Percentiles rank a stretch among this genome's conserved stretches.
Conservation (phyloP, 2,329 filamentous ascomycete genomes). For the Fusarium sp. region DNA sequence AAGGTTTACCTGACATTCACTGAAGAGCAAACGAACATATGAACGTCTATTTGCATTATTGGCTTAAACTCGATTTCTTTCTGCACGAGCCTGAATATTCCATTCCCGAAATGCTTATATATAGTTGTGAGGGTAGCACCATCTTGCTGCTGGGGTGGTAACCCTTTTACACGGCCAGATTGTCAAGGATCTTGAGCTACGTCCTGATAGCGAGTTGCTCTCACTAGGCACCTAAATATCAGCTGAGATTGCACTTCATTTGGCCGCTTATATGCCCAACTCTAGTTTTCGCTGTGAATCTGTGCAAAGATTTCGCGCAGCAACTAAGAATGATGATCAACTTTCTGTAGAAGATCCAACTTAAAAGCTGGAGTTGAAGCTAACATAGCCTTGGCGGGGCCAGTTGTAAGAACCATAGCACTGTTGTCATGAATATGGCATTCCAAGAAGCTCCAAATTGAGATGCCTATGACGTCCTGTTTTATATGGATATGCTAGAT, state of each 20-base stretch:
- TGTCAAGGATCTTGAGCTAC: background rate
- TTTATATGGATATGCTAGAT: background rate
- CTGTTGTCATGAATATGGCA: background rate
- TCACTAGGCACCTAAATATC: too few species aligned
- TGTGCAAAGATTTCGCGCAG: background rate
- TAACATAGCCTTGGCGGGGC: background rate
- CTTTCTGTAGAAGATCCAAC: background rate
- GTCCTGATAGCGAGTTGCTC: background rate
- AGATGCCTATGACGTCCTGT: background rate
- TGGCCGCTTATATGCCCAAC: background rate
- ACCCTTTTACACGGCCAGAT: background rate
- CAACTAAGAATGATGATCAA: background rate
- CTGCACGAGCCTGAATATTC: background rate
- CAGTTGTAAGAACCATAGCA: background rate
- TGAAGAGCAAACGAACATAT: background rate
- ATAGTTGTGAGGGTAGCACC: background rate
- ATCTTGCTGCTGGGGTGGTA: too few species aligned
- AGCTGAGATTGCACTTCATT: background rate
- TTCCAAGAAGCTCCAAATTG: background rate
- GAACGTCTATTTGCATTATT: background rate
- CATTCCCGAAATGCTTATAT: background rate
- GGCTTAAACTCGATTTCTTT: background rate
- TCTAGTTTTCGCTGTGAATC: background rate
- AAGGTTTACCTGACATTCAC: conserved; percentile 16
- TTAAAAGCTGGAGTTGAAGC: background rate